Conservation (phyloP, 495 filamentous ascomycete genomes). For the Penicillium psychrofluorescens region DNA sequence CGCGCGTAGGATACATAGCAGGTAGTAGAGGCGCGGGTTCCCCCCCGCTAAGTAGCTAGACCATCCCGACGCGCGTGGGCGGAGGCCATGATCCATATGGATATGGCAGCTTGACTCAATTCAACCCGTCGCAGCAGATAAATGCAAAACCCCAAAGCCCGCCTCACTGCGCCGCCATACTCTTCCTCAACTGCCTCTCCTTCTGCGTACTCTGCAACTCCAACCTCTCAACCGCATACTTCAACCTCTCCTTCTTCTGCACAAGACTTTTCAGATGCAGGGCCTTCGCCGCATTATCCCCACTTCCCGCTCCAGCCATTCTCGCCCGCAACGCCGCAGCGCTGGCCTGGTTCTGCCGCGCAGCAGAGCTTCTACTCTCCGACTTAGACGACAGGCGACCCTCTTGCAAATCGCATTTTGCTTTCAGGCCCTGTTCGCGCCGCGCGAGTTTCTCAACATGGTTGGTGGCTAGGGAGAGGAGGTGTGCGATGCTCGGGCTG, state of each 20-base stretch:
- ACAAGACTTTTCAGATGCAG: conserved; percentile 55
- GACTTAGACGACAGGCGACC: conserved; percentile 48
- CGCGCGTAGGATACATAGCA: too few species aligned
- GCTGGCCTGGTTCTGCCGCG: conserved; percentile 16
- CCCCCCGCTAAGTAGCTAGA: too few species aligned
- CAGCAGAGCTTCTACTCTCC: conserved; percentile 19
- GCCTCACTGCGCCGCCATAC: conserved; percentile 51
- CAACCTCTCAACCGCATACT: conserved; percentile 69
- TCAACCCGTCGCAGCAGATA: not conserved
- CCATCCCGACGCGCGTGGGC: too few species aligned
- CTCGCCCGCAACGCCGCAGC: conserved; percentile 12
- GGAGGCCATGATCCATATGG: too few species aligned
- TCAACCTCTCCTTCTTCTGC: conserved; percentile 70
- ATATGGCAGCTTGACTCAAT: not conserved
- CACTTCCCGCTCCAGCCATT: conserved; percentile 16
- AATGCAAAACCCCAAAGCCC: not conserved
- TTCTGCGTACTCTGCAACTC: conserved; percentile 58
- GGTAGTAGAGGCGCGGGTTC: too few species aligned
- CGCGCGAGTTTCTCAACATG: conserved; percentile 69
- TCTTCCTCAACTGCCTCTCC: conserved; percentile 74
- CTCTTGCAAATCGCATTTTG: conserved; percentile 62
- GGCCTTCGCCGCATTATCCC: conserved; percentile 42
- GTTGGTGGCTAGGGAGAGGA: conserved; percentile 56
- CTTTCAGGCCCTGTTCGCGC: conserved; percentile 61
- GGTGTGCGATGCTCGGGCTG: conserved; percentile 60